Conservation (phyloP, 495 filamentous ascomycete genomes). For the Pyrenula aspistea region DNA sequence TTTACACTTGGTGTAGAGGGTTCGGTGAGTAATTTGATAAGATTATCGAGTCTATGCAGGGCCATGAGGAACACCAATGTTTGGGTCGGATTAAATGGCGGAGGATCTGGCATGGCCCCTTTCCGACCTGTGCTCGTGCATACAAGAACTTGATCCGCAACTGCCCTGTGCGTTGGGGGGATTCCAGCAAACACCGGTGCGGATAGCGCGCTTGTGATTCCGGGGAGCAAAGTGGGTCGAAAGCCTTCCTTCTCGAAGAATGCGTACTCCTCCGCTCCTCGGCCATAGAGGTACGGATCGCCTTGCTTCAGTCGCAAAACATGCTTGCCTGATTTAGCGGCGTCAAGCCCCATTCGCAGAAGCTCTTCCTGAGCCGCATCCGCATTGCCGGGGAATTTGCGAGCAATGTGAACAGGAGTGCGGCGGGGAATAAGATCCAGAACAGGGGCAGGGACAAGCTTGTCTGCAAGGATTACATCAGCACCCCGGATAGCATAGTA, state of each 20-base stretch:
- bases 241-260: slow-evolving; percentile 70
- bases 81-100: slow-evolving; percentile 59
- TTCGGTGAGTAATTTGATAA: slow-evolving; percentile 53
- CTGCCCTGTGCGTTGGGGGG: slow-evolving; percentile 76
- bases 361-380: slow-evolving; percentile 89
- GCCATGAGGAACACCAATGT: slow-evolving; percentile 97
- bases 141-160: slow-evolving; percentile 83
- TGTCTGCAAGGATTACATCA: slow-evolving; percentile 87
- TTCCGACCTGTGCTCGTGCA: slow-evolving; percentile 93
- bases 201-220: slow-evolving; percentile 76
- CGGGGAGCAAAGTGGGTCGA: slow-evolving; percentile 64
- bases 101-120: slow-evolving; percentile 70
- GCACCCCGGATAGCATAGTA: slow-evolving; percentile 73
- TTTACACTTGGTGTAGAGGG: background rate
- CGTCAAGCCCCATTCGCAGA: slow-evolving; percentile 63
- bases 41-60: slow-evolving; percentile 63
- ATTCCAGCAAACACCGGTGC: slow-evolving; percentile 83
- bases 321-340: slow-evolving; percentile 56
- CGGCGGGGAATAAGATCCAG: slow-evolving; percentile 82
- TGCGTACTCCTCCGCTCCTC: slow-evolving; percentile 84
- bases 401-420: slow-evolving; percentile 80
- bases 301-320: slow-evolving; percentile 92
- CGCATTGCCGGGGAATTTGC: slow-evolving; percentile 95
- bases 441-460: slow-evolving; percentile 82
- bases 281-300: slow-evolving; percentile 90